Evolutionary conservation across 441 rosid species (phyloP).

Genomic region (Croton setiger): DNA sequence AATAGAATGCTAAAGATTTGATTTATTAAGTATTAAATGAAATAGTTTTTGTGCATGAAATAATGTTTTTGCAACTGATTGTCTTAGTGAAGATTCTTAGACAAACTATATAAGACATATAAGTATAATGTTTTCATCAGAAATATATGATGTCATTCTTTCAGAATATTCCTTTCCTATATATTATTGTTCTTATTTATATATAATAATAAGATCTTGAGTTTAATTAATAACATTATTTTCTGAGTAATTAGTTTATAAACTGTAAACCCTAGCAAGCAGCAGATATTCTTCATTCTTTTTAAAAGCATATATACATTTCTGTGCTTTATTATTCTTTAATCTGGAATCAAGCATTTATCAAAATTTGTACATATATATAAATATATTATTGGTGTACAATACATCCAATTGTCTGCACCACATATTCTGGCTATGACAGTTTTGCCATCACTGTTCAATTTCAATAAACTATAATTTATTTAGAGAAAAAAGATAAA

Average conservation of each 20-base stretch:
- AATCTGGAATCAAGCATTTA: neutral
- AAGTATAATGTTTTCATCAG: slow-evolving; percentile 15
- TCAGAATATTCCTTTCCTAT: too few species aligned
- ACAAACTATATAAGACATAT: slow-evolving; percentile 30
- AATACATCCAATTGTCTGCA: neutral
- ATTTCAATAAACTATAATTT: too few species aligned
- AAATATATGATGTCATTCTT: slow-evolving; percentile 9
- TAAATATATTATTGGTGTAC: neutral
- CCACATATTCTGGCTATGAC: neutral
- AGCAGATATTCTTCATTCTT: neutral
- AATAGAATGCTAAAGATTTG: neutral
- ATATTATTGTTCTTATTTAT: neutral
- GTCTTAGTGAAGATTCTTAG: slow-evolving; percentile 24
- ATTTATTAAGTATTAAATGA: too few species aligned
- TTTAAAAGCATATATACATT: neutral
- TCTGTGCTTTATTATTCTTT: neutral
- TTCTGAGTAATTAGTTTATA: neutral
- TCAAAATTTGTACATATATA: neutral
- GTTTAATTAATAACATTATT: neutral
- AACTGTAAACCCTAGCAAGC: slow-evolving; percentile 8
- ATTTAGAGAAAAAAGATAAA: too few species aligned
- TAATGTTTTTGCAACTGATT: neutral
- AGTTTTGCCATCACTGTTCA: neutral
- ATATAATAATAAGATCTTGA: neutral
- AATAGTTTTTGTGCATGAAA: neutral